Percentiles rank a stretch among this genome's conserved stretches.
Conservation (phyloP, 192 early-diverging fungal species). For the Backusella westeae region DNA sequence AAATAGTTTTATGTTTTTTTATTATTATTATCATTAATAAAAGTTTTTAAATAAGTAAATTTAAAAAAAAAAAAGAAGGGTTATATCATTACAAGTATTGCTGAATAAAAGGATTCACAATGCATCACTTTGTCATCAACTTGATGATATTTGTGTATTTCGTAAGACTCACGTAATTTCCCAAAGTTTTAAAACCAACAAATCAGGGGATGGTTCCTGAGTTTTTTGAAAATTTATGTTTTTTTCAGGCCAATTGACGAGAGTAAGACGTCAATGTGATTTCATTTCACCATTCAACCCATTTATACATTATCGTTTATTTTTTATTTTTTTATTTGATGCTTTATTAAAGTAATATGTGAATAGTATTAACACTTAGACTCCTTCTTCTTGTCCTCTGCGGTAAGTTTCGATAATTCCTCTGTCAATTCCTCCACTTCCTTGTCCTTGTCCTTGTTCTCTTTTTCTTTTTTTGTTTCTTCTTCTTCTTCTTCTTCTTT, state of each 20-base stretch:
- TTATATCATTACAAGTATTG: neutral
- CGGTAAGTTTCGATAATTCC: neutral
- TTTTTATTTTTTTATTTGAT: neutral
- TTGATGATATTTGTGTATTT: too few species aligned
- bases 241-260: neutral
- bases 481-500: neutral
- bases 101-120: neutral
- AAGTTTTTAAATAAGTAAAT: neutral
- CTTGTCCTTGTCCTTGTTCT: neutral
- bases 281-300: neutral
- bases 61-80: neutral
- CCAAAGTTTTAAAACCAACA: neutral
- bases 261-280: neutral
- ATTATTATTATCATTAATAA: neutral
- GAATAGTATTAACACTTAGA: neutral
- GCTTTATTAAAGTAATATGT: too few species aligned
- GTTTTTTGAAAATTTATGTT: neutral
- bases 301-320: too few species aligned
- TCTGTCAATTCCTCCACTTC: neutral
- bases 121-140: neutral
- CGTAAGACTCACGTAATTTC: neutral
- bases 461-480: neutral
- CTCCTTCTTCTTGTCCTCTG: neutral
- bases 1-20: conserved; percentile 2
- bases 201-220: neutral